phyloP scores from a whole-genome alignment of 768 basidiomycete genomes.

The Trametes meyenii region DNA sequence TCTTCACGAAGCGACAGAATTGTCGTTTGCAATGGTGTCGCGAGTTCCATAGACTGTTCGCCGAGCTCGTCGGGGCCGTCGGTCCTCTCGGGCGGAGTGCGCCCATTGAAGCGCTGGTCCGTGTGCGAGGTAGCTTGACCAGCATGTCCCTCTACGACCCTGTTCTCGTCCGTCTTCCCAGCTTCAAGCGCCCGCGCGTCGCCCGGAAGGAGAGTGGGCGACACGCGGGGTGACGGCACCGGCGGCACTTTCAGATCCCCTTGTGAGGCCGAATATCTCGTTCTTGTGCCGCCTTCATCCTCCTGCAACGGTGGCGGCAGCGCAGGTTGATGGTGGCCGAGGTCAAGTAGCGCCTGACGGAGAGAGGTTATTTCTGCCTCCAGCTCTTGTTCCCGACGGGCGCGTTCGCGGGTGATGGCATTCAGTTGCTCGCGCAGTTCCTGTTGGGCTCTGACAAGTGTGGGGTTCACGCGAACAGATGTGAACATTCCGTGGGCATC shows the following conservation, averaged over 20 bases:
- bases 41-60: conserved; percentile 28
- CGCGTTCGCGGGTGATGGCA: not conserved
- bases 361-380: conserved; percentile 13
- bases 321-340: not conserved
- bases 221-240: conserved; percentile 8
- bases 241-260: not conserved
- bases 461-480: not conserved
- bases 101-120: not conserved
- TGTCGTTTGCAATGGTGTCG: conserved; percentile 25
- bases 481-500: not conserved
- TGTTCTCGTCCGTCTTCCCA: not conserved
- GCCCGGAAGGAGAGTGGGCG: not conserved
- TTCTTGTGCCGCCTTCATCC: not conserved
- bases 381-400: conserved; percentile 9
- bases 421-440: conserved; percentile 9
- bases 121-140: not conserved
- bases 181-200: not conserved
- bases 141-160: not conserved
- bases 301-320: not conserved
- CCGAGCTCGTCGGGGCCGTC: conserved; percentile 10
- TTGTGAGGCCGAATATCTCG: not conserved
- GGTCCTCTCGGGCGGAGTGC: not conserved
- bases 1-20: conserved; percentile 24
- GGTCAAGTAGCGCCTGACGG: not conserved
- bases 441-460: conserved; percentile 8